Percentiles rank a stretch among this genome's conserved stretches.
phyloP scores from a whole-genome alignment of 257 asterid genomes.

The Buddleja alternifolia region DNA sequence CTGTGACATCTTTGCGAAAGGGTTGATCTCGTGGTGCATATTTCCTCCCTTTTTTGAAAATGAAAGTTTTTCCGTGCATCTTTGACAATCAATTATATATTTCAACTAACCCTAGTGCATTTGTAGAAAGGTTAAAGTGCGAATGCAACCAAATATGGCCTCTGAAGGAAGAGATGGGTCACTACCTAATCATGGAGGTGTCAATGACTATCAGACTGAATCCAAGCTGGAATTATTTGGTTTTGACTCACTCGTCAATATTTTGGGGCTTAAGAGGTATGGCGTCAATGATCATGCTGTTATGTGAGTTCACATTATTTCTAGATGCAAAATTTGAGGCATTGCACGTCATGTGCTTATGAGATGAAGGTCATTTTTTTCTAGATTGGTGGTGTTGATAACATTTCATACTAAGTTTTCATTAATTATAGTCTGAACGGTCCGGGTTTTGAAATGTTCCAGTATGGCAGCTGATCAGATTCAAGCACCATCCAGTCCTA shows the following conservation, averaged over 20 bases:
- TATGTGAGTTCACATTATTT: slow-evolving; percentile 3
- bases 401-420: slow-evolving; percentile 4
- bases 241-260: slow-evolving; percentile 94
- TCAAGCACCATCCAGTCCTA: slow-evolving; percentile 87
- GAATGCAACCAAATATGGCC: slow-evolving; percentile 36
- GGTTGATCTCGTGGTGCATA: slow-evolving; percentile 17
- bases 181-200: slow-evolving; percentile 52
- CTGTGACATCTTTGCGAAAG: slow-evolving; percentile 6
- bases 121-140: slow-evolving; percentile 63
- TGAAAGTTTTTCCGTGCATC: slow-evolving; percentile 2
- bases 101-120: slow-evolving; percentile 35
- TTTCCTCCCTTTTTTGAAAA: background rate
- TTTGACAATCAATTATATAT: slow-evolving; percentile 13
- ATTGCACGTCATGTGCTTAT: slow-evolving; percentile 4
- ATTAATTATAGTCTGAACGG: slow-evolving; percentile 16
- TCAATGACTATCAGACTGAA: slow-evolving; percentile 64
- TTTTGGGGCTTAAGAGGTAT: slow-evolving; percentile 96
- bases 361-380: slow-evolving; percentile 10
- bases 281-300: background rate
- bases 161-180: slow-evolving; percentile 64
- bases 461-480: slow-evolving; percentile 95
- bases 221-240: slow-evolving; percentile 97
- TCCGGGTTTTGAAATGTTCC: slow-evolving; percentile 36
- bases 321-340: slow-evolving; percentile 10
- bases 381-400: slow-evolving; percentile 18